phyloP scores from a whole-genome alignment of 2,329 filamentous ascomycete species.

The Tolypocladium amazonense region DNA sequence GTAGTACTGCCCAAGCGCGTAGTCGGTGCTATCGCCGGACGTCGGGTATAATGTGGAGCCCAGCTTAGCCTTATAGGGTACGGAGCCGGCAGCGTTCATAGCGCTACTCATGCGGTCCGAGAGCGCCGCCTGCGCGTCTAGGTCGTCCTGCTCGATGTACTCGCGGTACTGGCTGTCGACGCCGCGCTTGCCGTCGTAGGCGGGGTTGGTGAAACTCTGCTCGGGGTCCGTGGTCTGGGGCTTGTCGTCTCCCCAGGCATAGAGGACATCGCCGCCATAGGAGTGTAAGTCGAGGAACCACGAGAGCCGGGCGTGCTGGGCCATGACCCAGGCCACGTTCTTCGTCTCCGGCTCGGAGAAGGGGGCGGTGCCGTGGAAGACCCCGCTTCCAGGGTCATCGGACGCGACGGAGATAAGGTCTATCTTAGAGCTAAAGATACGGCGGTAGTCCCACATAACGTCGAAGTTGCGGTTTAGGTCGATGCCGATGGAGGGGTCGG shows the following conservation, averaged over 20 bases:
- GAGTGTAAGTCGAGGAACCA: conserved; percentile 53
- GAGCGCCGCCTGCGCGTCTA: conserved; percentile 18
- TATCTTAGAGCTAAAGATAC: conserved; percentile 28
- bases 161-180: conserved; percentile 31
- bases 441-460: conserved; percentile 43
- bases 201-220: conserved; percentile 42
- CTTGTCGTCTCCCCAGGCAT: conserved; percentile 47
- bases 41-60: conserved; percentile 33
- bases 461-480: conserved; percentile 49
- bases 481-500: conserved; percentile 23
- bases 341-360: conserved; percentile 47
- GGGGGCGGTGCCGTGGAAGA: conserved; percentile 38
- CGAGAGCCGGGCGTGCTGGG: conserved; percentile 35
- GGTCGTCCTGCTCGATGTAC: conserved; percentile 29
- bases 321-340: conserved; percentile 41
- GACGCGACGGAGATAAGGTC: conserved; percentile 23
- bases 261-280: conserved; percentile 38
- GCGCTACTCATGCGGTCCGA: conserved; percentile 22
- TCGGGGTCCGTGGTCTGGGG: conserved; percentile 31
- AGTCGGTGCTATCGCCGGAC: conserved; percentile 34
- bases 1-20: conserved; percentile 34
- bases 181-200: conserved; percentile 41
- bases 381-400: conserved; percentile 28
- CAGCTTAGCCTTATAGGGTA: conserved; percentile 26
- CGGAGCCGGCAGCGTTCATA: conserved; percentile 27